Evolutionary conservation across 169 alveolate genomes (phyloP).

Genomic region (Cryptosporidium ubiquitum): DNA sequence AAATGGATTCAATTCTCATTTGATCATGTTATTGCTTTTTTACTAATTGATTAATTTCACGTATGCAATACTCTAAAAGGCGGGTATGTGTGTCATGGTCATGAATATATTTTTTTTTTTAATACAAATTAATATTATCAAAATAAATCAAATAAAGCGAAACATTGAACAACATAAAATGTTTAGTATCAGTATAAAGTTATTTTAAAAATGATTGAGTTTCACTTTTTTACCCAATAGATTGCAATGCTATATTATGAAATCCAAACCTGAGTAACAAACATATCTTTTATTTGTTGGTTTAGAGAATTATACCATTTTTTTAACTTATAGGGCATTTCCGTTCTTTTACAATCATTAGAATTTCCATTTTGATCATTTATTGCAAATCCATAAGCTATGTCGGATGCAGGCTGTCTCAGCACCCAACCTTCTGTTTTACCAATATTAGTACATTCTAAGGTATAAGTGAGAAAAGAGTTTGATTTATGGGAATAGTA

Average conservation of each 20-base stretch:
- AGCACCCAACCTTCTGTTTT: conserved; percentile 49
- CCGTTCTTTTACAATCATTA: neutral
- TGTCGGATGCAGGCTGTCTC: conserved; percentile 21
- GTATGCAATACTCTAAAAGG: conserved; percentile 48
- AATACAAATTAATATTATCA: neutral
- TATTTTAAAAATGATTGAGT: no score
- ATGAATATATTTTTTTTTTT: neutral
- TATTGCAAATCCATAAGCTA: conserved; percentile 21
- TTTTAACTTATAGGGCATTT: neutral
- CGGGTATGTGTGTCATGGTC: conserved; percentile 63
- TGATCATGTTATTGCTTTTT: neutral
- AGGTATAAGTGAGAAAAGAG: neutral
- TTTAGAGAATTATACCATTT: conserved; percentile 60
- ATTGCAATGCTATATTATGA: neutral
- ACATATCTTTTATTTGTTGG: conserved; percentile 54
- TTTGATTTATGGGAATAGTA: conserved; percentile 7
- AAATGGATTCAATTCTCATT: neutral
- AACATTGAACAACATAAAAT: neutral
- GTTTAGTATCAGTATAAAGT: no score
- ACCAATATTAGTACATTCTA: conserved; percentile 11
- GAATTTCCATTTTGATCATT: neutral
- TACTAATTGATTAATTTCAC: neutral
- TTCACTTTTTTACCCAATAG: neutral
- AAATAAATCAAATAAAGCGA: neutral
- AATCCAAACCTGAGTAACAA: conserved; percentile 39